A percentile compares a stretch with the other conserved stretches of the same genome.
These are phyloP conservation scores for Aurantiochytrium sp. DNA, from an alignment of 108 stramenopile genomes.

Conservation along the genomic window DNA sequence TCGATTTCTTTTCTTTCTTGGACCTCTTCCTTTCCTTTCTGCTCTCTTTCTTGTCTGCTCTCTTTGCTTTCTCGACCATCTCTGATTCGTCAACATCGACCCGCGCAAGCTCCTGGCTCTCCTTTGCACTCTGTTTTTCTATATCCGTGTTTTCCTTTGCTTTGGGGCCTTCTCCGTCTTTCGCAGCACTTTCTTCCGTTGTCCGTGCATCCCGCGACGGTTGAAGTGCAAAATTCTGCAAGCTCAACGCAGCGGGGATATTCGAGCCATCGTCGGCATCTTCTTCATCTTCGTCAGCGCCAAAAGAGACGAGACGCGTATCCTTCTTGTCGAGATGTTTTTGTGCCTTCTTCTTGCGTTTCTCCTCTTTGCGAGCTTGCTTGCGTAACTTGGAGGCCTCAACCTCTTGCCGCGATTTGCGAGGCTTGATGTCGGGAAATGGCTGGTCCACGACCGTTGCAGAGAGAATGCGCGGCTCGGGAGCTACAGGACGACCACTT, in stretches of 20 bases:
- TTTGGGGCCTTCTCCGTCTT: background rate
- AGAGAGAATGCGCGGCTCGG: conserved; percentile 41
- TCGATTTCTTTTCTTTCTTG: background rate
- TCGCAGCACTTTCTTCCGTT: background rate
- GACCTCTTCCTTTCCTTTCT: background rate
- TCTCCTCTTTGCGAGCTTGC: conserved; percentile 28
- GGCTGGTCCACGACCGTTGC: conserved; percentile 75
- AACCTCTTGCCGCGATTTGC: background rate
- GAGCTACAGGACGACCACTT: conserved; percentile 47
- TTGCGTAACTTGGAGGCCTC: conserved; percentile 23
- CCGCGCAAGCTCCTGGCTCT: background rate
- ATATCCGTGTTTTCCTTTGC: background rate
- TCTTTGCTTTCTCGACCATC: background rate
- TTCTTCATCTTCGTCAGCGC: conserved; percentile 54
- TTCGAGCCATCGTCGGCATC: conserved; percentile 24
- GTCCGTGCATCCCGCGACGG: background rate
- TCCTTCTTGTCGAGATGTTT: conserved; percentile 42
- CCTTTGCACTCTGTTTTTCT: background rate
- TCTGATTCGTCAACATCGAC: background rate
- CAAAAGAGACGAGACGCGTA: conserved; percentile 73
- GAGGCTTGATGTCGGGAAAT: conserved; percentile 68
- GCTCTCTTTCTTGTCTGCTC: background rate
- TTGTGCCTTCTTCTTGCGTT: background rate
- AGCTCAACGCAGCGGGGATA: background rate
- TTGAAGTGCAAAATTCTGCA: background rate